phyloP scores from a whole-genome alignment of 2,329 filamentous ascomycete species.

The Penicillium sp. region DNA sequence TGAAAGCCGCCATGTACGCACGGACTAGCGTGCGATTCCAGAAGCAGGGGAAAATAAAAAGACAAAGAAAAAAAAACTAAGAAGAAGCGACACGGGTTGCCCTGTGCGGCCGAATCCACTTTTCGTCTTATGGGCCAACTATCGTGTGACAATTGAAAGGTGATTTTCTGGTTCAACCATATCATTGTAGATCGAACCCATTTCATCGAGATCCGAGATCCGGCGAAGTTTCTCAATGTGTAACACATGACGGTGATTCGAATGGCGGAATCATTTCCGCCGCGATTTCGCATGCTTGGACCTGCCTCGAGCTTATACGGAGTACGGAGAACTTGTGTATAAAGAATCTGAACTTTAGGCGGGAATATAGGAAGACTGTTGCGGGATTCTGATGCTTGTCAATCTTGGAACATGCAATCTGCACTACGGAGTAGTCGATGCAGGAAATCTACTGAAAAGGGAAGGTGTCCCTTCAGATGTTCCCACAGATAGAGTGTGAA shows the following conservation, averaged over 20 bases:
- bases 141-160: not conserved
- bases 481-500: not conserved
- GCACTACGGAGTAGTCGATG: too few species aligned
- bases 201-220: not conserved
- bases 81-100: not conserved
- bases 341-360: not conserved
- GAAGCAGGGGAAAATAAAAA: not conserved
- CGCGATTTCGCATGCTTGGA: not conserved
- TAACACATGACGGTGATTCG: too few species aligned
- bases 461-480: not conserved
- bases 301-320: not conserved
- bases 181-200: not conserved
- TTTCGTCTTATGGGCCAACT: not conserved
- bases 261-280: too few species aligned
- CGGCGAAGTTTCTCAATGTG: too few species aligned
- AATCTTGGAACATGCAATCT: not conserved
- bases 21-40: slow-evolving; percentile 7
- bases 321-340: too few species aligned
- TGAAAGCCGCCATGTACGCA: not conserved
- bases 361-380: not conserved
- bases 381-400: not conserved
- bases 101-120: slow-evolving; percentile 2
- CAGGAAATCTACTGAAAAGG: not conserved
- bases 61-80: too few species aligned
- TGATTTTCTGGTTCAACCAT: not conserved